Evolutionary conservation across 768 basidiomycete species (phyloP).

Genomic region (Termitomyces sp.): DNA sequence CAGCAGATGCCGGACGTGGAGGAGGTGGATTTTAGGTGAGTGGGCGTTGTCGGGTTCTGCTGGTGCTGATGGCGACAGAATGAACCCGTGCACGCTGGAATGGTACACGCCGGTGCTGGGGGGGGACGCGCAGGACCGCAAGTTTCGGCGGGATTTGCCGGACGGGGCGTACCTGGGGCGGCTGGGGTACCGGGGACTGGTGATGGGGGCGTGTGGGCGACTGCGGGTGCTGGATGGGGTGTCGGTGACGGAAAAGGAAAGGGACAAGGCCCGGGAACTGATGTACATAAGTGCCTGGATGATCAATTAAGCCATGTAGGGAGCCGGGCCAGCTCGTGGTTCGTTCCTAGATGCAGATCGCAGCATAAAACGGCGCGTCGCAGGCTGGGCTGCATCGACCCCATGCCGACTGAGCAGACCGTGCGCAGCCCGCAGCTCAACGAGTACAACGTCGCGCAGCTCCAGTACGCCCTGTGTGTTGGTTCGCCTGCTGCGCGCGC

Average conservation of each 20-base stretch:
- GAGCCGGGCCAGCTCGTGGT: slow-evolving; percentile 7
- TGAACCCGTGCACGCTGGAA: slow-evolving; percentile 96
- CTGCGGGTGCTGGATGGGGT: slow-evolving; percentile 86
- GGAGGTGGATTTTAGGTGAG: slow-evolving; percentile 85
- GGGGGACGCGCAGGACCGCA: slow-evolving; percentile 65
- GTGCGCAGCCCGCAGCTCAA: slow-evolving; percentile 38
- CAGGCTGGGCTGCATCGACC: slow-evolving; percentile 1
- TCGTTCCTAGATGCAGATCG: slow-evolving; percentile 20
- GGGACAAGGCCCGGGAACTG: slow-evolving; percentile 73
- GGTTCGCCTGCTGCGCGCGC: no score
- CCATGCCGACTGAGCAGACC: slow-evolving; percentile 58
- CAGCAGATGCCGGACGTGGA: slow-evolving; percentile 76
- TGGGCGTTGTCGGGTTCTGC: no score
- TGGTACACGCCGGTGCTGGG: slow-evolving; percentile 92
- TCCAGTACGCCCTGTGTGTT: slow-evolving; percentile 50
- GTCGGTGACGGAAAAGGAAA: slow-evolving; percentile 78
- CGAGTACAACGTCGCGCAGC: slow-evolving; percentile 60
- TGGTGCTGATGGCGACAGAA: slow-evolving; percentile 35
- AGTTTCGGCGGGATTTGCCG: slow-evolving; percentile 88
- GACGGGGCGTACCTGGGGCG: slow-evolving; percentile 86
- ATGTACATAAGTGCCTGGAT: slow-evolving; percentile 17
- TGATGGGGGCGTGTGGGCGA: slow-evolving; percentile 71
- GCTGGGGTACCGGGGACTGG: slow-evolving; percentile 83
- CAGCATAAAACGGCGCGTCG: slow-evolving; percentile 20
- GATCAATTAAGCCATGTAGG: slow-evolving; percentile 18